Base-by-base conservation (phyloP, 2,329 filamentous ascomycete species). In the Alternaria arbusti region DNA sequence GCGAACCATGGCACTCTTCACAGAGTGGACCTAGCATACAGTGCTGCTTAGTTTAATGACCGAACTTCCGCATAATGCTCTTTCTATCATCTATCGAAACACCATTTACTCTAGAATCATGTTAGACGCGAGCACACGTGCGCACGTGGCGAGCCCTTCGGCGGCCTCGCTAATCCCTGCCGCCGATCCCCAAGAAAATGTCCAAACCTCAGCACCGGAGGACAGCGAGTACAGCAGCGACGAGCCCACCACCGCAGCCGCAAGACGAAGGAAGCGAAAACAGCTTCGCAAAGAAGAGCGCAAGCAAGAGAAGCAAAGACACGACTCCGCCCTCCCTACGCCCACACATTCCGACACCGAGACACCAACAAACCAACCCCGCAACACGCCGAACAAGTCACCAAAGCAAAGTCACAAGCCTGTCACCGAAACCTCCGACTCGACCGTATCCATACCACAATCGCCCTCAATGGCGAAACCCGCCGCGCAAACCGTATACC, bases 111-210 rank as follows among this genome's bases (percentile, higher is more conserved):
- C 17, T 5, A 4, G 32, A 30, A 30, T 13, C n/a, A 77, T 74
- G 74, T 45, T 63, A 25, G 69, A 72, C 77, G 70, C 76, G 74
- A 32, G 36, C 26, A 63, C 77, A 77, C 76, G 77, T 77, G 74
- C 69, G 69, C 76, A 79, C 77, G 76, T 78, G 76, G 61, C 45
- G 61, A 70, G 64, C 67, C 64, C 63, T 61, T 61, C 60, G 30
- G 52, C 64, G 28, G 60, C 40, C 45, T 54, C 61, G 57, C 64
- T 65, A 57, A 73, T 69, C 72, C 68, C 65, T 67, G 65, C 57
- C 44, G 64, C 64, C 47, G 63, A 69, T 70, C 55, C 54, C 46
- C 63, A 70, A 65, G 32, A 74, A 68, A 71, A 65, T 67, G 61
- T 54, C 62, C 57, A 70, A 62, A 61, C 59, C 50, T 64, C 63